Percentiles rank a stretch among this genome's conserved stretches.
These are phyloP conservation scores for Barnettozyma salicaria DNA, from an alignment of 805 yeast species.

Conservation along the genomic window DNA sequence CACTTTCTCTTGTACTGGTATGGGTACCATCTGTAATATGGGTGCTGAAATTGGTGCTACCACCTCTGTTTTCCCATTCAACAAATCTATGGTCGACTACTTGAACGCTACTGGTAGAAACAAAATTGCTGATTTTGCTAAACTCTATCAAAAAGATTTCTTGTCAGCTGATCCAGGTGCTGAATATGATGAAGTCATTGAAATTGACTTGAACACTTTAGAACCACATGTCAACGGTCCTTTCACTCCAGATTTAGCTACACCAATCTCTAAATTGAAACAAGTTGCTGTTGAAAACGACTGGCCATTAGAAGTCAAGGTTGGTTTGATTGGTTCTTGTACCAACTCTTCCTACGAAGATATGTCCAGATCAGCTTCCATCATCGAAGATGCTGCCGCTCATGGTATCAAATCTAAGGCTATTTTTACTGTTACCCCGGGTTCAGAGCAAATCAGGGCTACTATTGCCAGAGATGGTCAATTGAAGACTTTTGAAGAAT, in stretches of 20 bases:
- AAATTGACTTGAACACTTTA: constrained; percentile 79
- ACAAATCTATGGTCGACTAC: constrained; percentile 82
- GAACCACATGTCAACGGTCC: constrained; percentile 98
- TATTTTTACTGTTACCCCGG: constrained; percentile 92
- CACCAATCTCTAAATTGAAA: constrained; percentile 85
- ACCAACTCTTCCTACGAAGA: constrained; percentile 98
- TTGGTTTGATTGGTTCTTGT: constrained; percentile 96
- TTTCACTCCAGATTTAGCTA: constrained; percentile 95
- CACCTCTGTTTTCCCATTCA: constrained; percentile 95
- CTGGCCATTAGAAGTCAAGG: constrained; percentile 92
- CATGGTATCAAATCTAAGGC: constrained; percentile 92
- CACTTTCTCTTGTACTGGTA: constrained; percentile 93
- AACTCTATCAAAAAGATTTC: constrained; percentile 54
- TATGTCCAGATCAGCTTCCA: constrained; percentile 93
- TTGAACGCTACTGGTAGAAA: constrained; percentile 82
- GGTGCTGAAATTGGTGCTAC: constrained; percentile 99
- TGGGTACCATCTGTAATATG: constrained; percentile 99
- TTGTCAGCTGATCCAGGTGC: constrained; percentile 88
- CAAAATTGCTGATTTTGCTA: constrained; percentile 77
- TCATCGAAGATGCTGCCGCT: constrained; percentile 82
- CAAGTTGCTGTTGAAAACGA: constrained; percentile 76
- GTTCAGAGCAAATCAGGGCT: constrained; percentile 97
- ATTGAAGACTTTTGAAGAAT: constrained; percentile 78
- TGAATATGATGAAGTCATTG: constrained; percentile 89
- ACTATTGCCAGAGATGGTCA: constrained; percentile 96